Evolutionary conservation across 176 grass and related monocot species (phyloP).

Genomic region (Rhynchospora pubera): DNA sequence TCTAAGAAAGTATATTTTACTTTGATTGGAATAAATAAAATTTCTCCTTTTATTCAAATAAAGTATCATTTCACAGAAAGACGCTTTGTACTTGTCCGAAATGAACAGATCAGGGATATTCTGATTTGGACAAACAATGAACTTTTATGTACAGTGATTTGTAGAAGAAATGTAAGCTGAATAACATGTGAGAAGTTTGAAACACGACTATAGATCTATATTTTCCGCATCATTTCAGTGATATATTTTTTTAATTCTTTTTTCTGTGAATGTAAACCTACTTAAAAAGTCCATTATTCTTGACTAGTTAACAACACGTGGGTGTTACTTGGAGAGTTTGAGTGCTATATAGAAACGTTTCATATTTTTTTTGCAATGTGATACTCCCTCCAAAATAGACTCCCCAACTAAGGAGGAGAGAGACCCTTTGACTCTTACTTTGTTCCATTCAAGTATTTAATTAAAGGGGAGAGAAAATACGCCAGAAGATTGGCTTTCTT

Average conservation of each 20-base stretch:
- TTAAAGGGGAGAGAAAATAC: neutral
- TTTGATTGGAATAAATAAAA: neutral
- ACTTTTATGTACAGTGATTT: too few relatives aligned
- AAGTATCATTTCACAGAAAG: too few relatives aligned
- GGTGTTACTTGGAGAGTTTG: neutral
- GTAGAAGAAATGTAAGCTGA: too few relatives aligned
- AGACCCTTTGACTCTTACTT: neutral
- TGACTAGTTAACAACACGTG: neutral
- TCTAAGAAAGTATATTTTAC: neutral
- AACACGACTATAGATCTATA: too few relatives aligned
- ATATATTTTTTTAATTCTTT: neutral
- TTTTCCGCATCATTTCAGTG: too few relatives aligned
- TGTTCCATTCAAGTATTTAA: too few relatives aligned
- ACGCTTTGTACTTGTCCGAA: neutral
- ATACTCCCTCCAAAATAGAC: neutral
- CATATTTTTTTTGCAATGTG: neutral
- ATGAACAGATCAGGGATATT: neutral
- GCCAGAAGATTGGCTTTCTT: slow-evolving; percentile 14
- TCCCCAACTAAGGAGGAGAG: neutral
- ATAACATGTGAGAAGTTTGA: too few relatives aligned
- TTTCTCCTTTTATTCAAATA: too few relatives aligned
- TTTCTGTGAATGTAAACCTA: neutral
- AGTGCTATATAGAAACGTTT: neutral
- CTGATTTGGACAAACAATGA: neutral
- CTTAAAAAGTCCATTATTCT: neutral